These are phyloP conservation scores for Kodamaea sp. DNA, from an alignment of 1,139 yeast species.

Conservation along the genomic window DNA sequence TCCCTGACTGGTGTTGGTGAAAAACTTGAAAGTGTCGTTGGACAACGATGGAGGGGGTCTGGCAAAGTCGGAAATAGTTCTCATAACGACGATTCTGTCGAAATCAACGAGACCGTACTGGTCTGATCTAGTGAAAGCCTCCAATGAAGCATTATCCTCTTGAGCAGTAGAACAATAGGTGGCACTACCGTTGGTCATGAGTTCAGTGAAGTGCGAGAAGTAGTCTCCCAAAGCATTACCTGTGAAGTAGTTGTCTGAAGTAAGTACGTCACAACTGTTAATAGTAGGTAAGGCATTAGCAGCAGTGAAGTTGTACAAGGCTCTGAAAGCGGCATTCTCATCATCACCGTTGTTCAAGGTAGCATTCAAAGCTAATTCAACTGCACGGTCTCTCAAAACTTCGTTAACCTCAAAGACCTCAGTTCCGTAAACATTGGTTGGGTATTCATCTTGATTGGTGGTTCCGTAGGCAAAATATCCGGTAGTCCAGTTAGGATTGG, in stretches of 20 bases:
- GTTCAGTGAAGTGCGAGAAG: constrained; percentile 46
- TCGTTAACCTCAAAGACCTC: constrained; percentile 67
- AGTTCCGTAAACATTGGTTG: constrained; percentile 59
- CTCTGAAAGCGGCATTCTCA: constrained; percentile 47
- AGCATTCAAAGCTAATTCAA: constrained; percentile 48
- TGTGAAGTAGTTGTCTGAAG: constrained; percentile 62
- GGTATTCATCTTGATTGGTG: constrained; percentile 50
- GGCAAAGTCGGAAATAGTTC: constrained; percentile 65
- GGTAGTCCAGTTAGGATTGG: constrained; percentile 57
- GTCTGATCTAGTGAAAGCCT: constrained; percentile 58
- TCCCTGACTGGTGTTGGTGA: constrained; percentile 52
- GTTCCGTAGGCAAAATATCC: constrained; percentile 64
- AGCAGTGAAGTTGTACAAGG: constrained; percentile 48
- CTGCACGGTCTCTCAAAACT: constrained; percentile 59
- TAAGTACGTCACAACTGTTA: constrained; percentile 58
- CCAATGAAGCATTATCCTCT: constrained; percentile 69
- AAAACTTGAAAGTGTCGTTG: constrained; percentile 49
- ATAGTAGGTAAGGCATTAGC: constrained; percentile 52
- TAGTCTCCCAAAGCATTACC: constrained; percentile 55
- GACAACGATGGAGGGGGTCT: constrained; percentile 52
- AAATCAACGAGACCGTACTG: constrained; percentile 57
- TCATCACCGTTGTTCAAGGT: constrained; percentile 48
- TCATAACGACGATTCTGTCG: constrained; percentile 59
- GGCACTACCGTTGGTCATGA: constrained; percentile 62
- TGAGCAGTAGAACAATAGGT: constrained; percentile 65